Evolutionary conservation across 345 rosid species (phyloP), one percentile per base, ranked within the genome.

Genomic region (Gossypium herbaceum): DNA sequence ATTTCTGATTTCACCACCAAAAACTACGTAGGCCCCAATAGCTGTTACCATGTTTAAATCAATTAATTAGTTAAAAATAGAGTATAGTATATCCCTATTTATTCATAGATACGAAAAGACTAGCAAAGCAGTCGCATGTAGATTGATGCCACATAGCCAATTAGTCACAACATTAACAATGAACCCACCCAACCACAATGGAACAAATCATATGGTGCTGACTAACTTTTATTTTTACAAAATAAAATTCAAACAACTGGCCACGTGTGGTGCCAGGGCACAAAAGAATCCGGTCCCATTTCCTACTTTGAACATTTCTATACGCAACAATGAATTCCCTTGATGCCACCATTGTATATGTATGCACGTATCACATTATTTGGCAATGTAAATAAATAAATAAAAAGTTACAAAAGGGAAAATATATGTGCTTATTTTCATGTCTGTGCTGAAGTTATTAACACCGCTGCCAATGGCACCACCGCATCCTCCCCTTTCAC

Each of bases 201-300:
- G 41, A 34, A 34, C 41, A 68, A 20, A 65, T 79, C 59, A 48
- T 12, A 34, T 29, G 70, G 25, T 11, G 34, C 27, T 41, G 55
- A 15, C 41, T 48, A 12, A 5, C 55, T 29, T 20, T 73, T 79
- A 75, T 34, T 77, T 81, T 81, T 58, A 70, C 58, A 34, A 34
- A 34, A 34, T 34, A 34, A 63, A 63, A 56, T 29, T 15, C 20
- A 75, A 70, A 69, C 73, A 78, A 56, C 63, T 47, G 79, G 65
- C 84, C 86, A 86, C 84, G 88, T 81, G 88, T 83, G 80, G 64
- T 79, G 76, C 72, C 74, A 79, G 79, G 84, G 82, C 81, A 70
- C 41, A 50, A 75, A 75, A 74, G 81, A 69, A 79, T 78, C 80
- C 7, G 75, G 81, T 74, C 84, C 84, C 85, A 19, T 34, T 19